Evolutionary conservation across 441 rosid species (phyloP).

Genomic region (Populus tomentosa): DNA sequence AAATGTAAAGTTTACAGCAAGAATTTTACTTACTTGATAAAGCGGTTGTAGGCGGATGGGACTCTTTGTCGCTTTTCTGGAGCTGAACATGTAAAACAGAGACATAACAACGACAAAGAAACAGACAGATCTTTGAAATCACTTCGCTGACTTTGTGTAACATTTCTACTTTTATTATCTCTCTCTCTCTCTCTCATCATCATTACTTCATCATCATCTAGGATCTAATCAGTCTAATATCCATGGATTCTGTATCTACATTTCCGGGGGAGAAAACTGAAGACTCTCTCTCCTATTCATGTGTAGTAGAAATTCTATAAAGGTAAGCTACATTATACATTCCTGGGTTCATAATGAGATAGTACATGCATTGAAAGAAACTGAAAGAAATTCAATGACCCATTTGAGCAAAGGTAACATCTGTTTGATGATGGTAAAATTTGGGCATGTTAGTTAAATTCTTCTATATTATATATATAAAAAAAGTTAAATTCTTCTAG

Average conservation of each 20-base stretch:
- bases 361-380: neutral
- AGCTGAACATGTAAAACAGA: slow-evolving; percentile 55
- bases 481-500: neutral
- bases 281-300: neutral
- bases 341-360: neutral
- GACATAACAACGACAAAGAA: slow-evolving; percentile 40
- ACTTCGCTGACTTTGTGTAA: slow-evolving; percentile 36
- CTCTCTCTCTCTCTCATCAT: slow-evolving; percentile 39
- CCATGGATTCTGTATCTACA: slow-evolving; percentile 38
- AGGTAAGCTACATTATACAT: neutral
- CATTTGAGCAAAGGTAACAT: neutral
- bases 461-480: too few species aligned
- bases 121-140: slow-evolving; percentile 40
- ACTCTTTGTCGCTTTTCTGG: slow-evolving; percentile 99
- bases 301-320: neutral
- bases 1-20: neutral
- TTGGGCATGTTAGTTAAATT: neutral
- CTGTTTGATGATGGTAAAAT: neutral
- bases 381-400: slow-evolving; percentile 1
- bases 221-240: slow-evolving; percentile 20
- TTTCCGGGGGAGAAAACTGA: slow-evolving; percentile 41
- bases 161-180: slow-evolving; percentile 17
- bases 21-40: slow-evolving; percentile 73
- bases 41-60: slow-evolving; percentile 99
- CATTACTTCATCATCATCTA: slow-evolving; percentile 54